Base-by-base conservation (phyloP, 139 green algal species). In the Auxenochlorella pyrenoidosa region DNA sequence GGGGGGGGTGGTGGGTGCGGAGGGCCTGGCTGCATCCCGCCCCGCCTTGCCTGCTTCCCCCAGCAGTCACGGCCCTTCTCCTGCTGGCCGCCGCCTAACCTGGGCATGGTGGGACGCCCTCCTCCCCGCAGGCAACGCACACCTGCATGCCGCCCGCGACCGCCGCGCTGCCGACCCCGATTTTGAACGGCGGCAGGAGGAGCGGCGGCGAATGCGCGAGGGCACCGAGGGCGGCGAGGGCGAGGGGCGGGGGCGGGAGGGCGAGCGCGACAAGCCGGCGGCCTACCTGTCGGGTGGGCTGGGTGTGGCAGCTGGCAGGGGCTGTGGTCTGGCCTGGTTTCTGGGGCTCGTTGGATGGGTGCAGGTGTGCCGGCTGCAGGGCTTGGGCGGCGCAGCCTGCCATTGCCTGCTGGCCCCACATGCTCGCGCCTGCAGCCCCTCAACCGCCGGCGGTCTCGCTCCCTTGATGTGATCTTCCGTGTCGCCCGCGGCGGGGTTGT, bases 51-150 rank as follows among this genome's bases (percentile, higher is more conserved):
- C 63, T 58, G 8, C 19, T 3, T 13, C 18, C 18, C 22, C 3
- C 54, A 28, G 54, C 18, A 63, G 13, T 13, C 16, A 2, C 54
- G 10, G 22, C 10, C 54, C 15, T 63, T 63, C 10, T 4, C 16
- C 16, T 63, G 13, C 63, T 13, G 12, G 24, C 6, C 24, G 28
- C 63, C 38, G 63, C 24, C 63, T 36, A 18, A 24, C 54, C 15
- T 24, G 47, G 47, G 47, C 47, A 10, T 54, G 6, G 47, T 71
- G 63, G 4, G 2, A 22, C 54, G 22, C 54, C 66, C 19, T 63
- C 2, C 51, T 47, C 32, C 19, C 24, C 41, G 59, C 90, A 95
- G 94, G 82, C 83, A 93, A 76, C 76, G 93, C 94, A 0, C 92
- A 95, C 87, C 21, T 90, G 43, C 86, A 92, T 32, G 89, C 90